phyloP scores from a whole-genome alignment of 805 yeast genomes.

The Wickerhamiella brachini region DNA sequence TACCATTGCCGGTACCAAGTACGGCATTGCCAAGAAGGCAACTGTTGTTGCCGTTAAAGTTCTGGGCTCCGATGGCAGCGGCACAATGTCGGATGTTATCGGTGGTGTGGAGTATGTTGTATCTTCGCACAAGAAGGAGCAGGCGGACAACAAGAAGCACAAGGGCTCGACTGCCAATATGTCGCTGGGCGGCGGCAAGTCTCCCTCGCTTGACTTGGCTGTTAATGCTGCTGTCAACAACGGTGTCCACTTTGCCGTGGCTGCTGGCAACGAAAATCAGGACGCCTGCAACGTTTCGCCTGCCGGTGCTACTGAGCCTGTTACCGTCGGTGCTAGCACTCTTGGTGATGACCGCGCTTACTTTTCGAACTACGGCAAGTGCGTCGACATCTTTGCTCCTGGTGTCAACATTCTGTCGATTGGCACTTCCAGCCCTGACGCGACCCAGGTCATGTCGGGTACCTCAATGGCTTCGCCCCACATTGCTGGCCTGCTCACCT shows the following conservation, averaged over 20 bases:
- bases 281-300: constrained; percentile 92
- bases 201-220: constrained; percentile 75
- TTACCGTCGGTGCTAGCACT: constrained; percentile 93
- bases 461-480: constrained; percentile 99
- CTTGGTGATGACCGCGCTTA: constrained; percentile 81
- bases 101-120: constrained; percentile 49
- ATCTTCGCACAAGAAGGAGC: constrained; percentile 42
- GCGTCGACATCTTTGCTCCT: constrained; percentile 95
- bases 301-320: constrained; percentile 45
- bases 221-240: constrained; percentile 80
- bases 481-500: constrained; percentile 80
- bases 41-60: constrained; percentile 47
- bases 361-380: constrained; percentile 88
- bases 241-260: constrained; percentile 86
- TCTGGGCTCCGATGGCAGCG: constrained; percentile 41
- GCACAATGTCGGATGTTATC: constrained; percentile 43
- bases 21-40: constrained; percentile 47
- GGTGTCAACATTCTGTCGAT: constrained; percentile 74
- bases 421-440: constrained; percentile 19
- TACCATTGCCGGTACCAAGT: constrained; percentile 37
- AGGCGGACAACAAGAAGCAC: constrained; percentile 32
- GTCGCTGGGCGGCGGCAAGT: constrained; percentile 86
- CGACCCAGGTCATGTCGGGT: constrained; percentile 43
- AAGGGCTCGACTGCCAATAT: constrained; percentile 48
- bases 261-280: constrained; percentile 89